Evolutionary conservation across 371 early-diverging fungal genomes (phyloP), one percentile per base, ranked within the genome.

Genomic region (Apophysomyces trapeziformis): DNA sequence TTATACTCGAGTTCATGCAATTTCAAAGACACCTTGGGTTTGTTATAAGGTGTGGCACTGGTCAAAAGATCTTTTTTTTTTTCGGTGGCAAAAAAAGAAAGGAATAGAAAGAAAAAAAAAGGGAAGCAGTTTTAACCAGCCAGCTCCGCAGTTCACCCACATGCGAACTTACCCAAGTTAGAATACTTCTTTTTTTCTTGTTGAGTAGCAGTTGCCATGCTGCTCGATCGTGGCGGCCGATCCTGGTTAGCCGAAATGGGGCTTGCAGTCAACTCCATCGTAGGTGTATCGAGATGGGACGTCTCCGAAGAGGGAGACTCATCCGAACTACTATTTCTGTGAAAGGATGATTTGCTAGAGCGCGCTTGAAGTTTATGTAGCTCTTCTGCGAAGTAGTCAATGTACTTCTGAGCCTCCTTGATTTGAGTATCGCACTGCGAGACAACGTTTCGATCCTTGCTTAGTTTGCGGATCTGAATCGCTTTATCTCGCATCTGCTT

Each of bases 1-100:
- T 96, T 96, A 73, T 88, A 90, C 50, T 90, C 88, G 50, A 96
- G 77, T 70, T 95, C 95, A 57, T 89, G 89, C 46, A 96, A 77
- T 75, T 93, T 95, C 66, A 92, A 82, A 35, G 94, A 91, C 38
- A 97, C 90, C 77, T 95, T 95, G 47, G 93, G 91, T 8, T 86
- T 85, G 26, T 94, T 93, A 67, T 93, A 86, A 7, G 90, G 81
- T 18, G 92, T 90, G 38, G 89, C 89, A 21, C 89, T 87, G 60
- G 89, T 92, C 37, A 92, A 75, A 63, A 92, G 80, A 66, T 92
- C 92, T 82, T 72, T 47, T 26, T 26, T 26, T 26, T 26, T 26
- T 26, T 0, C 0, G 26, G 26, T 26, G 26, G 26, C 26, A 26
- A 26, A 26, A 26, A 26, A 26, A 26, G 32, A 26, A 26, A 26